Conservation (phyloP, 2,329 filamentous ascomycete genomes). For the Aspergillus costaricaensis region DNA sequence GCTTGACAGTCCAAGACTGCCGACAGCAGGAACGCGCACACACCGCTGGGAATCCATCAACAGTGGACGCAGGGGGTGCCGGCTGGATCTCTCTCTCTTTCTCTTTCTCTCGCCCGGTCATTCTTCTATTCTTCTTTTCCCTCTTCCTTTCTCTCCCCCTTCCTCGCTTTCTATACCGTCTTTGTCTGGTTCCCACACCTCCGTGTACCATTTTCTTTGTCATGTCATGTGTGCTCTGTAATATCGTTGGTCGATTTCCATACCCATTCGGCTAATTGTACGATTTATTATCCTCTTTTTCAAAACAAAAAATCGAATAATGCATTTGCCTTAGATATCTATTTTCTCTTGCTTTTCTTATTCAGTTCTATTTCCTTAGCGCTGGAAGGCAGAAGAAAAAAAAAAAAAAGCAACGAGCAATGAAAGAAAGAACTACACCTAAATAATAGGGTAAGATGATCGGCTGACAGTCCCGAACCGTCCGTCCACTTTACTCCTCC, state of each 20-base stretch:
- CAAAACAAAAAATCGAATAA: not conserved
- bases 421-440: too few relatives aligned
- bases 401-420: too few relatives aligned
- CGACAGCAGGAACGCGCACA: not conserved
- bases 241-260: conserved; percentile 4
- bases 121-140: conserved; percentile 5
- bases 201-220: conserved; percentile 1
- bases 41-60: conserved; percentile 9
- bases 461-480: too few relatives aligned
- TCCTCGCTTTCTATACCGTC: conserved; percentile 4
- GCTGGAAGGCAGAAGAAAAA: too few relatives aligned
- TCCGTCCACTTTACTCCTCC: too few relatives aligned
- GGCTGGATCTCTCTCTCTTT: conserved; percentile 1
- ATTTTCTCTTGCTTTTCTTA: not conserved
- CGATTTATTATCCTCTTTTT: not conserved
- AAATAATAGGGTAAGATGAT: too few relatives aligned
- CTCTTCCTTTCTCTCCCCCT: conserved; percentile 3
- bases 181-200: conserved; percentile 12
- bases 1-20: not conserved
- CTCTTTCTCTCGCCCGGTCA: not conserved
- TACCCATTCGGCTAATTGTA: conserved; percentile 6
- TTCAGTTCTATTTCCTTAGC: too few relatives aligned
- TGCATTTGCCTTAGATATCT: not conserved
- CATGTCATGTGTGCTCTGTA: conserved; percentile 5
- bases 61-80: conserved; percentile 9